Conservation (phyloP, 1,284 basidiomycete species). For the Sanghuangporus sanghuang region DNA sequence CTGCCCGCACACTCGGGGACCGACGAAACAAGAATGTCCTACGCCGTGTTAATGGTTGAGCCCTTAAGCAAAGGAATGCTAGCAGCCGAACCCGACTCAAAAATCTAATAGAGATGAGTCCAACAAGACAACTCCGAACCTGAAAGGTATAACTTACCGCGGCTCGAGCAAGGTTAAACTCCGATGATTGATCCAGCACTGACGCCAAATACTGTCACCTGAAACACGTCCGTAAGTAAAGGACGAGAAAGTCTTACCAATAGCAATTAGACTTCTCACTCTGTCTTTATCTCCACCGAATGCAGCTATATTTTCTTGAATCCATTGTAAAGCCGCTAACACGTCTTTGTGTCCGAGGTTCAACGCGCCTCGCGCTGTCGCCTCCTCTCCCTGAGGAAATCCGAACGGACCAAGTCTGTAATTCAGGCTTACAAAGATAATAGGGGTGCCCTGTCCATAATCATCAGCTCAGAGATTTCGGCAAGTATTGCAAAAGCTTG, state of each 20-base stretch:
- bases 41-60: slow-evolving; percentile 29
- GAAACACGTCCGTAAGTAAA: slow-evolving; percentile 17
- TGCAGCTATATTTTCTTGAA: slow-evolving; percentile 38
- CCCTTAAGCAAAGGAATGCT: slow-evolving; percentile 29
- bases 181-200: slow-evolving; percentile 48
- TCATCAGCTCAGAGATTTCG: slow-evolving; percentile 10
- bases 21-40: slow-evolving; percentile 37
- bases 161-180: slow-evolving; percentile 35
- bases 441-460: slow-evolving; percentile 31
- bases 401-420: slow-evolving; percentile 50
- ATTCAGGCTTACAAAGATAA: slow-evolving; percentile 54
- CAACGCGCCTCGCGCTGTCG: slow-evolving; percentile 31
- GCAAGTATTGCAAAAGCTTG: neutral
- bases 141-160: slow-evolving; percentile 30
- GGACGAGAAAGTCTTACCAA: neutral
- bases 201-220: slow-evolving; percentile 51
- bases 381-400: slow-evolving; percentile 43
- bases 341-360: slow-evolving; percentile 44
- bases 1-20: slow-evolving; percentile 32
- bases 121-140: neutral
- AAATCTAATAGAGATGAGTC: slow-evolving; percentile 31
- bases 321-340: slow-evolving; percentile 40
- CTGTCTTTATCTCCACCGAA: slow-evolving; percentile 48
- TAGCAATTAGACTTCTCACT: slow-evolving; percentile 21
- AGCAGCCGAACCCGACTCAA: slow-evolving; percentile 40